Evolutionary conservation across 2,329 filamentous ascomycete genomes (phyloP), one percentile per base, ranked within the genome.

Genomic region (Capronia coronata): DNA sequence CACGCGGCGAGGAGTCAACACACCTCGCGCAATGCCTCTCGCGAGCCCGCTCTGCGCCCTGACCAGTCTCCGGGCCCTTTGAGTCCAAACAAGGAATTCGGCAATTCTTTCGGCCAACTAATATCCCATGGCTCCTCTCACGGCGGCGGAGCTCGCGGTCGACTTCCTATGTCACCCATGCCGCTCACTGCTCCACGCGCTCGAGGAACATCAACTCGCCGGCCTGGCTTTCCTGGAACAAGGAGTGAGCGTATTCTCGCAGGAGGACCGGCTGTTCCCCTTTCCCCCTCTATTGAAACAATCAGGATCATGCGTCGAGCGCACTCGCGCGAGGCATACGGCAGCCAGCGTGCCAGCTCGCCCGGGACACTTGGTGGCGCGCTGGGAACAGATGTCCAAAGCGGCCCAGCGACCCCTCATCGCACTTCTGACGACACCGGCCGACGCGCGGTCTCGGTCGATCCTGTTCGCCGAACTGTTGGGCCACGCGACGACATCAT

Each of bases 361-460:
- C 10, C 46, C 46, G 1, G 14, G 5, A 3, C 22, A n/a, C 7
- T 23, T 29, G 14, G 23, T 23, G 50, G 48, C 13, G 30, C 49
- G 6, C 49, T 44, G 21, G 13, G n/a, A n/a, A 3, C 29, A 6
- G 3, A 10, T 32, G 7, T 32, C 29, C 11, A n/a, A n/a, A n/a
- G n/a, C 7, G 29, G 29, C 13, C 34, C 34, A 19, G 34, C 14
- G 19, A 46, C 8, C 13, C 13, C 29, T 32, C 48, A 53, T 19
- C n/a, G n/a, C n/a, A n/a, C n/a, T n/a, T n/a, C n/a, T n/a, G n/a
- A n/a, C n/a, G n/a, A n/a, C n/a, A n/a, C n/a, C n/a, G n/a, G n/a
- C n/a, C n/a, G n/a, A n/a, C n/a, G n/a, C n/a, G 53, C 56, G 5
- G 25, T 42, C 10, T 58, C 56, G 1, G 48, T 54, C 6, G 56